These are phyloP conservation scores for Trichoderma koningii DNA, from an alignment of 2,329 filamentous ascomycete species.

Conservation along the genomic window DNA sequence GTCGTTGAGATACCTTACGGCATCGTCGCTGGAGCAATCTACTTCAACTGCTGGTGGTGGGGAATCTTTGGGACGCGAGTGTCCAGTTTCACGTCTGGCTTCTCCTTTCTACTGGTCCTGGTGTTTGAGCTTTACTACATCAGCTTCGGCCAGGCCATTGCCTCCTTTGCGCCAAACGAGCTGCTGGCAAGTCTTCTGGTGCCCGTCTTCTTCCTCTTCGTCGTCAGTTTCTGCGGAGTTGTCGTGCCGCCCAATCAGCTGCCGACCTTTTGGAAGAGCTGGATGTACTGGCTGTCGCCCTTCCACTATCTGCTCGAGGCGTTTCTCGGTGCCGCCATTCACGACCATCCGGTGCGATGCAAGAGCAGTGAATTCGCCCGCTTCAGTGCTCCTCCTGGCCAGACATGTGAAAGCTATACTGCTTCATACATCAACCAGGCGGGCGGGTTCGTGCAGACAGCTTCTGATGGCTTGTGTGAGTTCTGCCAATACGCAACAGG, in stretches of 20 bases:
- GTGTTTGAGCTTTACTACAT: conserved; percentile 68
- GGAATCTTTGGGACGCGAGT: conserved; percentile 52
- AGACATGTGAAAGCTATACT: conserved; percentile 63
- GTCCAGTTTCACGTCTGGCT: conserved; percentile 59
- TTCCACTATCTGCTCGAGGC: conserved; percentile 68
- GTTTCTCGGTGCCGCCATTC: conserved; percentile 57
- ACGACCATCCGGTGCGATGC: conserved; percentile 59
- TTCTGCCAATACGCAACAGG: conserved; percentile 65
- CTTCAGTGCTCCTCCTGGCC: conserved; percentile 60
- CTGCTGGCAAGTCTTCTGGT: conserved; percentile 66
- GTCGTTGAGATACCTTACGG: conserved; percentile 71
- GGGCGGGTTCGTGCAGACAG: conserved; percentile 63
- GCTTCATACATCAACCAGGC: conserved; percentile 52
- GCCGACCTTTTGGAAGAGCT: conserved; percentile 63
- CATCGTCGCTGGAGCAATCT: conserved; percentile 60
- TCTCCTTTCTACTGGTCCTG: conserved; percentile 64
- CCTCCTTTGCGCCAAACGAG: conserved; percentile 66
- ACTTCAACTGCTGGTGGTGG: conserved; percentile 59
- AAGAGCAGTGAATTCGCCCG: conserved; percentile 58
- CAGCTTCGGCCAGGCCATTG: conserved; percentile 68
- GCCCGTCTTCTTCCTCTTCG: conserved; percentile 69
- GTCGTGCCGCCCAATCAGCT: conserved; percentile 63
- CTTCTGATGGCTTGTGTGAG: conserved; percentile 59
- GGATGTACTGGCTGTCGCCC: conserved; percentile 69
- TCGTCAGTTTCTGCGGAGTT: conserved; percentile 70